Percentiles rank a stretch among this genome's conserved stretches.
These are phyloP conservation scores for Schwanniomyces occidentalis DNA, from an alignment of 805 yeast genomes.

Conservation along the genomic window DNA sequence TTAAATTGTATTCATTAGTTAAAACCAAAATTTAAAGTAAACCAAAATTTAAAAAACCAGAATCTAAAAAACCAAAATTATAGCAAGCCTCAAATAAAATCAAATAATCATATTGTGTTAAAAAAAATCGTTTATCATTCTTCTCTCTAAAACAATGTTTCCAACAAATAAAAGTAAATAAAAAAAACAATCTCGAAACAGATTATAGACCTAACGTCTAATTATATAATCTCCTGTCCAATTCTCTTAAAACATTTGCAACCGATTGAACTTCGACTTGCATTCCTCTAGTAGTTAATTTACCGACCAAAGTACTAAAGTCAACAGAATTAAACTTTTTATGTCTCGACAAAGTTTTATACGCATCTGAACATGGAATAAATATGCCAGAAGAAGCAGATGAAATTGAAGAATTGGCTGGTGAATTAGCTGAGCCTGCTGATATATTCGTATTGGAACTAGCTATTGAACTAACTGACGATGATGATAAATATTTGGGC, in stretches of 20 bases:
- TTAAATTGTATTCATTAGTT: too few relatives aligned
- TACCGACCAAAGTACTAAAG: constrained; percentile 70
- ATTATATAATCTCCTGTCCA: constrained; percentile 66
- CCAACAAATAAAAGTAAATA: too few relatives aligned
- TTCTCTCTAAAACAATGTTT: too few relatives aligned
- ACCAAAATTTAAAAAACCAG: too few relatives aligned
- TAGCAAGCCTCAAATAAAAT: too few relatives aligned
- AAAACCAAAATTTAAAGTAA: too few relatives aligned
- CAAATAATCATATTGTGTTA: too few relatives aligned
- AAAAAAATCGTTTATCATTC: too few relatives aligned
- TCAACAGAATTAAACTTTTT: constrained; percentile 73
- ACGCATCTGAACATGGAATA: constrained; percentile 89
- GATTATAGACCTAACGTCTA: too few relatives aligned
- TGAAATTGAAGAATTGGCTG: too few relatives aligned
- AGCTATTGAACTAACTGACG: constrained; percentile 7
- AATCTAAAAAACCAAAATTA: too few relatives aligned
- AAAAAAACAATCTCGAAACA: too few relatives aligned
- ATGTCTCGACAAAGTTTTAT: constrained; percentile 81
- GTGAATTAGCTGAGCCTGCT: constrained; percentile 16
- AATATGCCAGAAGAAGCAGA: constrained; percentile 45
- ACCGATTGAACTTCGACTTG: constrained; percentile 91
- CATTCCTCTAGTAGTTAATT: constrained; percentile 79
- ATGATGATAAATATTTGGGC: neutral
- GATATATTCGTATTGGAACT: constrained; percentile 16
- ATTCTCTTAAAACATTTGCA: constrained; percentile 77